Evolutionary conservation across 768 basidiomycete species (phyloP), one percentile per base, ranked within the genome.

Genomic region (Suillus sp.): DNA sequence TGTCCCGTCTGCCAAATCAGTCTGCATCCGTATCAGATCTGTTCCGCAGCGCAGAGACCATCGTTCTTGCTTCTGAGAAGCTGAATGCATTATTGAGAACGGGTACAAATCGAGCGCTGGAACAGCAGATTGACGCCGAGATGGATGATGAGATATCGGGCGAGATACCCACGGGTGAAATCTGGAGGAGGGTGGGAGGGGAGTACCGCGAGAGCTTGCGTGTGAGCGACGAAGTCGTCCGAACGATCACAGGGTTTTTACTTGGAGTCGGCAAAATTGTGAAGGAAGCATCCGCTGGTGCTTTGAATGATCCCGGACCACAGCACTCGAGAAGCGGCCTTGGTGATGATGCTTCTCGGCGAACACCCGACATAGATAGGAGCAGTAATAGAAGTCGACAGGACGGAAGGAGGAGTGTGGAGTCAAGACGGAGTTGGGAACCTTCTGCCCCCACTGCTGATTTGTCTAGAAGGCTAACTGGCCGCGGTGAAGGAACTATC

Each of bases 171-270:
- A 69, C 70, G 50, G 71, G 76, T 67, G 77, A 83, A 51, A 75
- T 92, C 34, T 93, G 91, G 92, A 78, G 82, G 60, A 77, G 80
- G 54, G 83, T 93, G 6, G 89, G 89, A 1, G 82, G 81, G 10
- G 92, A 94, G 66, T 90, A 86, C 68, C 77, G 91, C 42, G 92
- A 94, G 59, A 83, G 85, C 59, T 66, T 91, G 66, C 80, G 88
- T 68, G 82, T 86, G 61, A 89, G 89, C 64, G 93, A 94, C 71
- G 92, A 94, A 71, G 78, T 93, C 53, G 88, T 93, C 4, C 78
- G 93, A 61, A 86, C 85, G 8, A 78, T 91, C 72, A 94, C 92
- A 9, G 87, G 86, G 47, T 85, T 94, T 63, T 74, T 94, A 66
- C 77, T 93, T n/a, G 88, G 89, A 37, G 80, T 90, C 7, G 91